Percentiles rank a stretch among this genome's conserved stretches.
phyloP scores from a whole-genome alignment of 108 stramenopile genomes.

The Chaetoceros tenuissimus region DNA sequence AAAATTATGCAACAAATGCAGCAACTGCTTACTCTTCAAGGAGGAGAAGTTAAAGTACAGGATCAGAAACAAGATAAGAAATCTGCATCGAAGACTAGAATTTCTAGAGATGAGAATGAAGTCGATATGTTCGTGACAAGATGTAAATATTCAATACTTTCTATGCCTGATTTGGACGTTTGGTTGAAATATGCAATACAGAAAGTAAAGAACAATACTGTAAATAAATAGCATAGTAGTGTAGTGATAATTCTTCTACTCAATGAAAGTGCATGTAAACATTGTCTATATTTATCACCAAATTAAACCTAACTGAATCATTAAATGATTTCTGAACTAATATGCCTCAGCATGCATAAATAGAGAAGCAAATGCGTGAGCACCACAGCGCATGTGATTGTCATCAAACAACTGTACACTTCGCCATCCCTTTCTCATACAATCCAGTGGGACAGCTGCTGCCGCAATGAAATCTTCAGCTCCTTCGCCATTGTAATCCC shows the following conservation, averaged over 20 bases:
- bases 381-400: slow-evolving; percentile 49
- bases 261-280: neutral
- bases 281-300: neutral
- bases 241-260: neutral
- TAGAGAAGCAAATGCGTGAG: slow-evolving; percentile 58
- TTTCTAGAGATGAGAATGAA: neutral
- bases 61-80: neutral
- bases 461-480: slow-evolving; percentile 56
- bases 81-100: neutral
- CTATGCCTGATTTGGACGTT: neutral
- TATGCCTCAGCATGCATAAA: slow-evolving; percentile 33
- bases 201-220: no score
- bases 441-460: slow-evolving; percentile 58
- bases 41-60: neutral
- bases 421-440: slow-evolving; percentile 67
- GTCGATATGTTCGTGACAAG: neutral
- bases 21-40: neutral
- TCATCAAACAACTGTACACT: slow-evolving; percentile 63
- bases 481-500: slow-evolving; percentile 43
- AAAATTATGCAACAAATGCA: neutral
- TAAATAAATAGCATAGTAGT: no score
- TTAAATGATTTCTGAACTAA: neutral
- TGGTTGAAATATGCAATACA: neutral
- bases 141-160: neutral
- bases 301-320: neutral